Percentiles rank a stretch among this genome's conserved stretches.
phyloP scores from a whole-genome alignment of 2,329 filamentous ascomycete species.

The Ambrosiella cleistominuta region DNA sequence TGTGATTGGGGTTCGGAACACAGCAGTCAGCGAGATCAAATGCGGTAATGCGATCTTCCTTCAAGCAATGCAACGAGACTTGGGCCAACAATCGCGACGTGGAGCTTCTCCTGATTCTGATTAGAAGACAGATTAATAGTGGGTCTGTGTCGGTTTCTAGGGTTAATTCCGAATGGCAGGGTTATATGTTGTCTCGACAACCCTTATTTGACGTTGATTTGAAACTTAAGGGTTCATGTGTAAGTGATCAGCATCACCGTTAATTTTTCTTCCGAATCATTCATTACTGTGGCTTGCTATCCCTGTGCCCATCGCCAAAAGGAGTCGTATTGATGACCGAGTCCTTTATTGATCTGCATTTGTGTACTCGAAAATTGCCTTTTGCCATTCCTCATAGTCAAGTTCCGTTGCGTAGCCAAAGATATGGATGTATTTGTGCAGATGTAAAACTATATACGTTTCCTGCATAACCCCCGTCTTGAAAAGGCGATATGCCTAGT shows the following conservation, averaged over 20 bases:
- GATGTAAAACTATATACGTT: too few relatives aligned
- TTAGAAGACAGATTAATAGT: neutral
- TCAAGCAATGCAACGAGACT: too few relatives aligned
- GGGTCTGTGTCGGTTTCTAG: neutral
- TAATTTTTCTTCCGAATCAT: neutral
- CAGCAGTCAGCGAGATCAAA: neutral
- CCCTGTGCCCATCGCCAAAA: neutral
- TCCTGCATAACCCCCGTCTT: too few relatives aligned
- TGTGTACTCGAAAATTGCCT: neutral
- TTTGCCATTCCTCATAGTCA: neutral
- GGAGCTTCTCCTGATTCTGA: conserved; percentile 3
- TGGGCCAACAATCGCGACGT: conserved; percentile 4
- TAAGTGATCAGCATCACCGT: neutral
- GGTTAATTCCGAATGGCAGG: neutral
- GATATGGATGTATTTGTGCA: too few relatives aligned
- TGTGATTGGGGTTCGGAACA: neutral
- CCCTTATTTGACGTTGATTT: neutral
- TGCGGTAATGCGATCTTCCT: neutral
- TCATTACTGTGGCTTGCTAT: neutral
- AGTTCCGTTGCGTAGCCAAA: too few relatives aligned
- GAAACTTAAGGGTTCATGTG: neutral
- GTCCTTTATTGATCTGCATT: neutral
- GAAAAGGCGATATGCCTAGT: too few relatives aligned
- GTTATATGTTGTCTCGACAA: neutral
- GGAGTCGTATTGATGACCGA: neutral